These are phyloP conservation scores for Amylocystis lapponica DNA, from an alignment of 768 basidiomycete species.

Conservation along the genomic window DNA sequence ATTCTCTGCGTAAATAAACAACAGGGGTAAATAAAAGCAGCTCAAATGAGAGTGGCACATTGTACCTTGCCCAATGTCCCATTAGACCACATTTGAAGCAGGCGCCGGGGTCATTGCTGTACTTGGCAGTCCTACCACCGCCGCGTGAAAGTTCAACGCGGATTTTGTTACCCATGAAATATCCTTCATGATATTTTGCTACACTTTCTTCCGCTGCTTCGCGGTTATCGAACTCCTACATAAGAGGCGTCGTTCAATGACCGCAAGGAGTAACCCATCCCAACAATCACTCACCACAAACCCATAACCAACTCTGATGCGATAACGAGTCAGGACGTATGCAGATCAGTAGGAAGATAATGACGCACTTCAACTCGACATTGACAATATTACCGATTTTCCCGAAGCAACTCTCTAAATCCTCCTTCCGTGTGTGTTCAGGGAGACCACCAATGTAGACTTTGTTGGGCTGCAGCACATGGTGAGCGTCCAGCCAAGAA, in stretches of 20 bases:
- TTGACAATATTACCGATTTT: slow-evolving; percentile 72
- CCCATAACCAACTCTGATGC: slow-evolving; percentile 80
- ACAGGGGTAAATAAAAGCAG: slow-evolving; percentile 3
- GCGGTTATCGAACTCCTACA: slow-evolving; percentile 75
- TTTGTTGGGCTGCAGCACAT: slow-evolving; percentile 82
- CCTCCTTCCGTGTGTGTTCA: slow-evolving; percentile 80
- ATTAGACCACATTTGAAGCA: slow-evolving; percentile 84
- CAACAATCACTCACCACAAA: slow-evolving; percentile 68
- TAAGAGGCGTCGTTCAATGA: background rate
- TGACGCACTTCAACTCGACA: slow-evolving; percentile 80
- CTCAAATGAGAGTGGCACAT: slow-evolving; percentile 6
- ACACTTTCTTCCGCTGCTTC: slow-evolving; percentile 86
- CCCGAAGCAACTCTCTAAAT: slow-evolving; percentile 80
- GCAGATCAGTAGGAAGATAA: background rate
- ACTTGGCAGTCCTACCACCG: slow-evolving; percentile 75
- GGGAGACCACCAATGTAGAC: slow-evolving; percentile 89
- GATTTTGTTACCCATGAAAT: slow-evolving; percentile 91
- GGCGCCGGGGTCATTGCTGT: slow-evolving; percentile 78
- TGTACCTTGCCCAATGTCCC: slow-evolving; percentile 88
- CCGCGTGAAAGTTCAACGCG: slow-evolving; percentile 83
- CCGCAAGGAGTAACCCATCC: background rate
- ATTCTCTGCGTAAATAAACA: slow-evolving; percentile 48
- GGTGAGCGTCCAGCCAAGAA: slow-evolving; percentile 36
- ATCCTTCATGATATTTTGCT: slow-evolving; percentile 82
- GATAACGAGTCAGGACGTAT: slow-evolving; percentile 13